Evolutionary conservation across 2,329 filamentous ascomycete species (phyloP), one percentile per base, ranked within the genome.

Genomic region (Endothia cerciana): DNA sequence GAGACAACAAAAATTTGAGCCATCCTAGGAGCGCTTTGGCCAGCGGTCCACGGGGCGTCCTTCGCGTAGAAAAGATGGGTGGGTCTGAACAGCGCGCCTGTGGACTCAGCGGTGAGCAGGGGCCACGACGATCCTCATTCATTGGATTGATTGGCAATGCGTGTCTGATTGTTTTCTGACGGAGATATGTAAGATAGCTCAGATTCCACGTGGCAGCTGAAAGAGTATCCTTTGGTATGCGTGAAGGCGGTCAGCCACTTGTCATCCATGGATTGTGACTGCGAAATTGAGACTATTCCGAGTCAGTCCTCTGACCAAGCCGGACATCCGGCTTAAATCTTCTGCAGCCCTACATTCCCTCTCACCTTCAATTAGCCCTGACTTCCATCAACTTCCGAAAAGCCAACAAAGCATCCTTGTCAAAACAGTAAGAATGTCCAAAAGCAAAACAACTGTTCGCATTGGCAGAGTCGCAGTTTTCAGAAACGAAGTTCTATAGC

Each of bases 91-190:
- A 60, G 22, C 58, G 58, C 58, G 58, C 43, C 11, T 49, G 58
- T 60, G 58, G 58, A 11, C 58, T 47, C 58, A 41, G 58, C 58
- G 58, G 58, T 60, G 58, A 60, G 58, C 58, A 60, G 58, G 58
- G 58, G 43, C 58, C 41, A 60, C 11, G 58, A 19, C 43, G 58
- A 36, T 60, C 58, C 43, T 58, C 55, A 58, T 40, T 58, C 36
- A 58, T 40, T 28, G 36, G 36, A 40, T 17, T 41, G 36, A 40
- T 41, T 40, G 36, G 33, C 55, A 22, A 40, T 58, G n/a, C 11
- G n/a, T 40, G 55, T 25, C 36, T 7, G 4, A 28, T 3, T 28
- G n/a, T 41, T 25, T 5, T 30, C 47, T 30, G 13, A 3, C 25
- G 25, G 3, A 28, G 4, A 51, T 19, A 28, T 25, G 47, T 30